phyloP scores from a whole-genome alignment of 2,329 filamentous ascomycete species.

The Colletotrichum karsti region DNA sequence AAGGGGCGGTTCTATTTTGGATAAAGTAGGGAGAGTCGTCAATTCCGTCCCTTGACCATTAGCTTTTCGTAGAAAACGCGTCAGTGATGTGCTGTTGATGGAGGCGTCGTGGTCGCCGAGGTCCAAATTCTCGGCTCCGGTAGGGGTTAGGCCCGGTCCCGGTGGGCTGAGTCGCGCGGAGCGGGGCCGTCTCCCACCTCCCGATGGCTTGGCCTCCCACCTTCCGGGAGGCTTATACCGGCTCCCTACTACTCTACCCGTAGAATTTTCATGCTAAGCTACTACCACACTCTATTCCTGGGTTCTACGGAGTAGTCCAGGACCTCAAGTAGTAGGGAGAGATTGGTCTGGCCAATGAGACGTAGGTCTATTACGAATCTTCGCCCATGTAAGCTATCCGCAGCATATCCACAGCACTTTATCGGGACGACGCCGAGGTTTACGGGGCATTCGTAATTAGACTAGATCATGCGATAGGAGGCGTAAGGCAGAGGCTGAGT shows the following conservation, averaged over 20 bases:
- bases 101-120: not conserved
- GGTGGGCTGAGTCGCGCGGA: not conserved
- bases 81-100: not conserved
- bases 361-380: not conserved
- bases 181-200: not conserved
- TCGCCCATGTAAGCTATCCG: not conserved
- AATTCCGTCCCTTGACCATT: not conserved
- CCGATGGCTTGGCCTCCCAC: not conserved
- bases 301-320: not conserved
- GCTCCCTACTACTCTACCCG: not conserved
- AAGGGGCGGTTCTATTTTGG: not conserved
- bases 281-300: conserved; percentile 3
- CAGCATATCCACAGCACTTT: not conserved
- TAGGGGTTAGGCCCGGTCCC: not conserved
- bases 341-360: not conserved
- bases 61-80: not conserved
- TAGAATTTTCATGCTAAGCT: not conserved
- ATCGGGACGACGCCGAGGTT: not conserved
- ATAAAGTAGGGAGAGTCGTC: not conserved
- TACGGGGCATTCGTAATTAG: not conserved
- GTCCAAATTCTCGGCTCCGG: not conserved
- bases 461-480: not conserved
- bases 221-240: conserved; percentile 2
- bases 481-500: not conserved
- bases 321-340: not conserved